These are phyloP conservation scores for Cladosporium sp. DNA, from an alignment of 2,329 filamentous ascomycete genomes.

Conservation along the genomic window DNA sequence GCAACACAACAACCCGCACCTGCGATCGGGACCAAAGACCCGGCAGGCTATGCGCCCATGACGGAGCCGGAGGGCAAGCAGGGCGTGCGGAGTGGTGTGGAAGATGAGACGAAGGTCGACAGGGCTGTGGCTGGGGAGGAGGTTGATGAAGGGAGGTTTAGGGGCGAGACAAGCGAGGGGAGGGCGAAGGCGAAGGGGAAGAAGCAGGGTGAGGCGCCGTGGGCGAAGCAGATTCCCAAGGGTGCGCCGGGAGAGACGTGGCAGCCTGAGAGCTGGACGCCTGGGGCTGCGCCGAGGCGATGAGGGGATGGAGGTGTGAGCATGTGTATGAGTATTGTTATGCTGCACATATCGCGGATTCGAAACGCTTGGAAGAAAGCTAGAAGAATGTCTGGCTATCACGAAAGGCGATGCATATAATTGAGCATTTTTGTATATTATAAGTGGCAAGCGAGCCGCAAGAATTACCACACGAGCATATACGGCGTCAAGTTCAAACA, in stretches of 20 bases:
- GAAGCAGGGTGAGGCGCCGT: slow-evolving; percentile 30
- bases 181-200: slow-evolving; percentile 15
- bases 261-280: slow-evolving; percentile 45
- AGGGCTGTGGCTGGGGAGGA: slow-evolving; percentile 26
- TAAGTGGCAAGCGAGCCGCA: no score
- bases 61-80: slow-evolving; percentile 28
- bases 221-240: slow-evolving; percentile 32
- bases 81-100: slow-evolving; percentile 30
- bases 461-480: no score
- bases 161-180: slow-evolving; percentile 18
- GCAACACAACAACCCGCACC: slow-evolving; percentile 45
- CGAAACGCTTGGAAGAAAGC: no score
- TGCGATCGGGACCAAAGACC: slow-evolving; percentile 40
- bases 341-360: neutral
- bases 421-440: no score
- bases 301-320: slow-evolving; percentile 5
- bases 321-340: slow-evolving; percentile 2
- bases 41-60: slow-evolving; percentile 34
- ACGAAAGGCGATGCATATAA: no score
- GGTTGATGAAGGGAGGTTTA: slow-evolving; percentile 30
- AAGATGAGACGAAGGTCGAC: slow-evolving; percentile 29
- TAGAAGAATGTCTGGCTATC: no score
- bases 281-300: slow-evolving; percentile 34
- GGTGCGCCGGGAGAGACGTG: slow-evolving; percentile 41
- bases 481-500: no score